These are phyloP conservation scores for Trypanosoma scelopori DNA, from an alignment of 208 protist species.

Conservation along the genomic window DNA sequence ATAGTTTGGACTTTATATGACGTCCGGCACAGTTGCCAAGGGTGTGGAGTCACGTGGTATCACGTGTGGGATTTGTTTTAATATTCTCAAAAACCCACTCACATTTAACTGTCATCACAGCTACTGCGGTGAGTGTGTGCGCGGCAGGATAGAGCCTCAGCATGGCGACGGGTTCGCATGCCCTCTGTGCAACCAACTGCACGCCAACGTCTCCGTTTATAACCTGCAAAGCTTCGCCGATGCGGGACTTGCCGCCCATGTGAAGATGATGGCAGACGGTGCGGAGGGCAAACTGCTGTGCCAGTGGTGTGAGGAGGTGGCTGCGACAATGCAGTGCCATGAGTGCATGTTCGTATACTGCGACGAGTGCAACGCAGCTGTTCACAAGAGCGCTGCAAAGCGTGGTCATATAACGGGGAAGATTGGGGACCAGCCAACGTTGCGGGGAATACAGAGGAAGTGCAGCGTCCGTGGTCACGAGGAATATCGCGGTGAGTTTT, in stretches of 20 bases:
- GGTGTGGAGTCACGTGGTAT: conserved; percentile 31
- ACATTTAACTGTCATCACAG: conserved; percentile 60
- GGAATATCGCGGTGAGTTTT: conserved; percentile 84
- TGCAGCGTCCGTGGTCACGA: conserved; percentile 64
- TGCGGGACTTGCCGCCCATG: conserved; percentile 40
- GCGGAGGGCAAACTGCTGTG: conserved; percentile 39
- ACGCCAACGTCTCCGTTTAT: conserved; percentile 27
- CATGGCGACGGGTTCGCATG: conserved; percentile 47
- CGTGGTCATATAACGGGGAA: conserved; percentile 46
- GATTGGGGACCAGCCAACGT: conserved; percentile 35
- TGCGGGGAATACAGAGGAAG: conserved; percentile 39
- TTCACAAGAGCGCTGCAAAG: conserved; percentile 78
- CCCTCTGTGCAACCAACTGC: conserved; percentile 47
- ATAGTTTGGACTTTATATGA: not conserved
- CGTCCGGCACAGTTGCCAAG: not conserved
- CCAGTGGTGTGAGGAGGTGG: conserved; percentile 75
- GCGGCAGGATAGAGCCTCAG: conserved; percentile 33
- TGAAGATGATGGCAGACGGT: conserved; percentile 40
- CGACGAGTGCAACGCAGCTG: conserved; percentile 57
- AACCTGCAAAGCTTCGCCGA: conserved; percentile 48
- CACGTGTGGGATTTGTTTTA: conserved; percentile 80
- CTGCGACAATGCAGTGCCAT: conserved; percentile 58
- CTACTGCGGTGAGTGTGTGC: conserved; percentile 64
- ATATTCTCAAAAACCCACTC: conserved; percentile 49
- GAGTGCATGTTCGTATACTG: conserved; percentile 77